Base-by-base conservation (phyloP, 805 yeast species). In the Suhomyces pyralidae region DNA sequence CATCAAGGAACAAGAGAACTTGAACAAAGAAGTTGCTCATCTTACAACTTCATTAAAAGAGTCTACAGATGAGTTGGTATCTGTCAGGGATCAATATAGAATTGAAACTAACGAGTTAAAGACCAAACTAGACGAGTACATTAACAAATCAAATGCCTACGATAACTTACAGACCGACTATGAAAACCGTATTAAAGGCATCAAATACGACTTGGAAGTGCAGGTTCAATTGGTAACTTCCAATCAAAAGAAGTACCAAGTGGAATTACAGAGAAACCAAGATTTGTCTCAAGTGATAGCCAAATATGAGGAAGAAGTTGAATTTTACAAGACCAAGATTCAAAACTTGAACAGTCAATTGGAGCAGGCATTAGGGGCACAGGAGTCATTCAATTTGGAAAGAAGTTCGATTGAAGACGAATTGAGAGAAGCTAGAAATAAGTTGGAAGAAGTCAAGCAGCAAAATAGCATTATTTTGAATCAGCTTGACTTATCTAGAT, bases 401-500 rank as follows among this genome's bases (percentile, higher is more conserved):
- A 61, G 58, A 30, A 50, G 61, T 1, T 50, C 58, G 7, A 48
- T 66, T 7, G 68, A 65, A 32, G 70, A 69, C 15, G 69, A 71
- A 26, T 61, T 86, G 45, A 74, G 69, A n/a, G 57, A 65, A 20
- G 68, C 80, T 7, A 76, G 74, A 20, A 58, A 67, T 3, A 79
- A 83, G 55, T 61, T 81, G 24, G 76, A 80, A 20, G 91, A 85
- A 49, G 68, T 88, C 38, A 72, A 80, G 12, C 74, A 81, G n/a
- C 96, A 89, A 63, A 88, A 89, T 63, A 74, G 81, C 47, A 73
- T 88, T 5, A 70, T 90, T 15, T 78, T 85, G 54, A 84, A 83
- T 56, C 94, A 89, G 65, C 67, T 90, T 25, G 93, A 86, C 53
- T 59, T 50, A 60, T 56, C 51, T 54, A 69, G 68, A 55, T 63